Base-by-base conservation (phyloP, 768 basidiomycete genomes). In the Favolaschia claudopus region DNA sequence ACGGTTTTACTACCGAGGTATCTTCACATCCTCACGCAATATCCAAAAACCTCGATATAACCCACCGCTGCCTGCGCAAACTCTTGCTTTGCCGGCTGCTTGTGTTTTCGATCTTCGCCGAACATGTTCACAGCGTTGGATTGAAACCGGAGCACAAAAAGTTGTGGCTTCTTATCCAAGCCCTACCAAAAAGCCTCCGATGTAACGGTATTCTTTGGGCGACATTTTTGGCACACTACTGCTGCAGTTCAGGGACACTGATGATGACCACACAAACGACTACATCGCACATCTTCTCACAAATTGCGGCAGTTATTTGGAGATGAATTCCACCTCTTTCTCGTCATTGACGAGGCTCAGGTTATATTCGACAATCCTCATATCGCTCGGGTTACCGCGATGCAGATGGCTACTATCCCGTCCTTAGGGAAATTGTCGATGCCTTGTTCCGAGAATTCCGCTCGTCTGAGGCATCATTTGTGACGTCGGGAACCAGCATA, bases 261-360 rank as follows among this genome's bases (percentile, higher is more conserved):
- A n/a, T n/a, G n/a, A n/a, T n/a, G n/a, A n/a, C n/a, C n/a, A n/a
- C n/a, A n/a, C 32, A 1, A 9, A 34, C 10, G 52, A 54, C 22
- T 13, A 34, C 10, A 43, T 54, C 32, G 39, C 39, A 10, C 7
- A n/a, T 34, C 22, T 44, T 9, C 12, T 8, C 13, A 7, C 7
- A 44, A 54, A 12, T 27, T 54, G 3, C 42, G 52, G 2, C 13
- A 7, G 31, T 15, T 43, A 6, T 44, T 34, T 20, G 52, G 45
- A 12, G 32, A 34, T 17, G 32, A 36, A 7, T 54, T 54, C 29
- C 52, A 44, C 33, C 10, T 44, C 13, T 54, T 54, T 33, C 13
- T 42, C 17, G 52, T 36, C 42, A 19, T 54, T 15, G 52, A 54
- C 12, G 52, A 54, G 22, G 52, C 52, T 2, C 52, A 54, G 17